Conservation (phyloP, 2,329 filamentous ascomycete species). For the Pseudogymnoascus sp. region DNA sequence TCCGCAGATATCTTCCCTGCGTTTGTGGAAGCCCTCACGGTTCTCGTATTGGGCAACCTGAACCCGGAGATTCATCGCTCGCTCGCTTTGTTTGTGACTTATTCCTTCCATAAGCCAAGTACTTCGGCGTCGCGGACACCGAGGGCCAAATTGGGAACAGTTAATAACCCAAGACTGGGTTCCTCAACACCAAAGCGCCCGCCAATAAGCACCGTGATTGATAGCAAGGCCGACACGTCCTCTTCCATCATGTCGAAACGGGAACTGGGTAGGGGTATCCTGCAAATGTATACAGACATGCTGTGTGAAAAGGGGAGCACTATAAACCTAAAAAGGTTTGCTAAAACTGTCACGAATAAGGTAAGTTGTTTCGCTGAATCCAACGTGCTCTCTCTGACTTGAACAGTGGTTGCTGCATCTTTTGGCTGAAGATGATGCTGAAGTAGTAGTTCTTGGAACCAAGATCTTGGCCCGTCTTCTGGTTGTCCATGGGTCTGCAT, state of each 20-base stretch:
- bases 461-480: slow-evolving; percentile 79
- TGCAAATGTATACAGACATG: slow-evolving; percentile 69
- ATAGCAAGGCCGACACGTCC: slow-evolving; percentile 26
- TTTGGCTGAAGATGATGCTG: slow-evolving; percentile 74
- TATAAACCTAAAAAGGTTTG: slow-evolving; percentile 73
- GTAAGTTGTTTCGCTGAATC: slow-evolving; percentile 38
- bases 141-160: slow-evolving; percentile 37
- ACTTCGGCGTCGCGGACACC: slow-evolving; percentile 44
- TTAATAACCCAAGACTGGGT: slow-evolving; percentile 32
- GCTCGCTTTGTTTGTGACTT: slow-evolving; percentile 86
- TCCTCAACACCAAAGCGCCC: slow-evolving; percentile 24
- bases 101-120: slow-evolving; percentile 62
- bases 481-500: slow-evolving; percentile 70
- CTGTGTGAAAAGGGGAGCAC: slow-evolving; percentile 66
- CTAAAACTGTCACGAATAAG: slow-evolving; percentile 91
- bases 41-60: slow-evolving; percentile 70
- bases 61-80: slow-evolving; percentile 80
- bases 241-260: slow-evolving; percentile 48
- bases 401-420: slow-evolving; percentile 81
- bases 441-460: slow-evolving; percentile 70
- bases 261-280: slow-evolving; percentile 64
- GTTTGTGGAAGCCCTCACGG: slow-evolving; percentile 72
- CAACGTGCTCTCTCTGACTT: slow-evolving; percentile 24
- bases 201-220: slow-evolving; percentile 21
- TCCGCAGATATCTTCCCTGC: slow-evolving; percentile 62